Conservation (phyloP, 768 basidiomycete genomes). For the Lactarius tabidus region DNA sequence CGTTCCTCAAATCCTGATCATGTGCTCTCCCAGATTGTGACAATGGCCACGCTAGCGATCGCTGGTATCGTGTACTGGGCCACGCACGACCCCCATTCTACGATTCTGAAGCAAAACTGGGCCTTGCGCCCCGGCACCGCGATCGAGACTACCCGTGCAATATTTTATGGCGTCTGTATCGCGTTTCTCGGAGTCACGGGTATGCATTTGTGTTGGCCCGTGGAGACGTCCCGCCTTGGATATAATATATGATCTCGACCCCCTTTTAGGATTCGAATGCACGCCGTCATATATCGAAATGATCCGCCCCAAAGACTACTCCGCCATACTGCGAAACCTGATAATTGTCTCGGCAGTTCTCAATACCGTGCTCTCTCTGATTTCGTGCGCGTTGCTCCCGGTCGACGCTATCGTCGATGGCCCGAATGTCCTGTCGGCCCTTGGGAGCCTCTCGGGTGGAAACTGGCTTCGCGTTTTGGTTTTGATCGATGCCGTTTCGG, state of each 20-base stretch:
- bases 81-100: conserved; percentile 21
- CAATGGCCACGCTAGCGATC: conserved; percentile 19
- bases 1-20: neutral
- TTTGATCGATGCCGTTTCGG: conserved; percentile 22
- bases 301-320: conserved; percentile 20
- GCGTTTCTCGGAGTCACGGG: conserved; percentile 27
- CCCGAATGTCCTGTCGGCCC: conserved; percentile 22
- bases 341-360: conserved; percentile 21
- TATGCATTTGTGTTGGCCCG: neutral
- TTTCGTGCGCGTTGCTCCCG: conserved; percentile 22
- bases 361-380: conserved; percentile 20
- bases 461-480: conserved; percentile 23
- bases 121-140: conserved; percentile 17
- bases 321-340: conserved; percentile 23
- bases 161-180: conserved; percentile 25
- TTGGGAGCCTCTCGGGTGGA: conserved; percentile 21
- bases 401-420: conserved; percentile 8
- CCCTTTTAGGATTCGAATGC: conserved; percentile 24
- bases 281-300: conserved; percentile 25
- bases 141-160: conserved; percentile 9
- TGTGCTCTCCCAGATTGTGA: conserved; percentile 7
- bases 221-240: neutral
- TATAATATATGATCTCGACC: neutral
- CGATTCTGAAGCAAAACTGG: conserved; percentile 20
- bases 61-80: conserved; percentile 22